Conservation (phyloP, 768 basidiomycete genomes). For the Mycena epipterygia region DNA sequence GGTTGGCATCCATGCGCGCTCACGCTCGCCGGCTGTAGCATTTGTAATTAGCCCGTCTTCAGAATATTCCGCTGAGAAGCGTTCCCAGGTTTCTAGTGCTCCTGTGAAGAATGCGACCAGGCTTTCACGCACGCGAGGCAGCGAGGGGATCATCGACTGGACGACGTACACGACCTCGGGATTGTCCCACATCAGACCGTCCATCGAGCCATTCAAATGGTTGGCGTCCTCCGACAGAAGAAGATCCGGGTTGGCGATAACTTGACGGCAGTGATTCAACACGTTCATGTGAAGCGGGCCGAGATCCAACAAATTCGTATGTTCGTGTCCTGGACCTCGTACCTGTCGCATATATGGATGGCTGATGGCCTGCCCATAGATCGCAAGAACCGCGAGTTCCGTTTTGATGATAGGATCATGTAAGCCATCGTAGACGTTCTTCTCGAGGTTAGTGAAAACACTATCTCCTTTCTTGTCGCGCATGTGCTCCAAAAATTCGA, state of each 20-base stretch:
- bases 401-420: not conserved
- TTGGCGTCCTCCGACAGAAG: not conserved
- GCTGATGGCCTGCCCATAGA: not conserved
- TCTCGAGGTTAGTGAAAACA: constrained; percentile 40
- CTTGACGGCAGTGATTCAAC: not conserved
- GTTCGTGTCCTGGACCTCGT: not conserved
- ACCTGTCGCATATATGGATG: constrained; percentile 20
- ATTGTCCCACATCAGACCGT: constrained; percentile 20
- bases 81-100: not conserved
- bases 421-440: constrained; percentile 34
- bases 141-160: not conserved
- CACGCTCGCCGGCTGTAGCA: not conserved
- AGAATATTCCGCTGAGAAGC: not conserved
- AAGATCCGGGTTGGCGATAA: constrained; percentile 16
- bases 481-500: constrained; percentile 39
- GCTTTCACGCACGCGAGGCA: constrained; percentile 9
- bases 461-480: constrained; percentile 38
- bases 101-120: constrained; percentile 39
- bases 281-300: constrained; percentile 17
- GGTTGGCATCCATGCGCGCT: not conserved
- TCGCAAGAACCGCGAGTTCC: constrained; percentile 30
- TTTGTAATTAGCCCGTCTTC: too few relatives aligned
- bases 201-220: not conserved
- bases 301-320: constrained; percentile 18
- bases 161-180: constrained; percentile 23